Evolutionary conservation across 495 filamentous ascomycete genomes (phyloP), one percentile per base, ranked within the genome.

Genomic region (Podospora conica): DNA sequence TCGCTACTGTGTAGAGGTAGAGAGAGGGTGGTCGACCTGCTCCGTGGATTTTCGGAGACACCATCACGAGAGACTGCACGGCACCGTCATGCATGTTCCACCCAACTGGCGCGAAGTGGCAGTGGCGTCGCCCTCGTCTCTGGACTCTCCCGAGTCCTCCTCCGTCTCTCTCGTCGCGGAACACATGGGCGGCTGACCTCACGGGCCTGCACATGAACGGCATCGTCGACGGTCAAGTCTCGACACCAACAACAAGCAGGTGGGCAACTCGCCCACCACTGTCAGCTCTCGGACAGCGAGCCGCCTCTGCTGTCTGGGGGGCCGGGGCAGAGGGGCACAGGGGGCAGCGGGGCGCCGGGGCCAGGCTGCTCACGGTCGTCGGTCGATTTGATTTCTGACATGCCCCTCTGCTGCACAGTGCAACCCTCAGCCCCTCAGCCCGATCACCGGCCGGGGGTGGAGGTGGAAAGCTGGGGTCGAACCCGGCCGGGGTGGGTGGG

Each of bases 351-450:
- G 23, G 40, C 20, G 61, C 24, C 22, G 61, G 31, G 27, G 53
- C 31, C 28, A 57, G 55, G 55, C 55, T 57, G 55, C 55, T 57
- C 21, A 64, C 29, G 55, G 63, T 55, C 63, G 20, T 18, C 23
- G 65, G 33, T 24, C 65, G 65, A 66, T 63, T 63, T 67, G 60
- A 67, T 67, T 63, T 67, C 65, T 67, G 65, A 67, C 65, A 60
- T 67, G 65, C 65, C 60, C 63, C 18, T 31, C 59, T 48, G 31
- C 58, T 58, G 33, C 61, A 48, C 40, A 48, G 40, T 29, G 55
- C 63, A 56, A 53, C 64, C 64, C 63, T 64, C 12, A 24, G 24
- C 33, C 27, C 63, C 64, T 31, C 59, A 61, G 64, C 57, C 60
- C 64, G 57, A 64, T 58, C 58, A 23, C 27, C 57, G 63, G 48